Percentiles rank a stretch among this genome's conserved stretches.
Conservation (phyloP, 2,329 filamentous ascomycete species). For the Botrytis elliptica region DNA sequence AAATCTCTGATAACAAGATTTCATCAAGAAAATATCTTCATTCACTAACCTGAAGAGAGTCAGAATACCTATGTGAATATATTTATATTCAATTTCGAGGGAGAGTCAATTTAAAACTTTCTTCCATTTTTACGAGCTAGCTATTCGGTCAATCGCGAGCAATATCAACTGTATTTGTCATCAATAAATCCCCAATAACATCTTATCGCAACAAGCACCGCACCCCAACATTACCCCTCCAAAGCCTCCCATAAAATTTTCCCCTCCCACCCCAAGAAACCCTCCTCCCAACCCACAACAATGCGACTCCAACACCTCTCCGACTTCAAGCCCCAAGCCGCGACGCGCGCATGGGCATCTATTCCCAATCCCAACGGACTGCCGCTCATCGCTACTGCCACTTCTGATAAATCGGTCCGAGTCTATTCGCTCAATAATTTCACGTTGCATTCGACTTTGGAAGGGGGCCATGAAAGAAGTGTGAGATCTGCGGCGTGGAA, state of each 20-base stretch:
- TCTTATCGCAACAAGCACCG: not conserved
- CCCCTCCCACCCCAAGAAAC: not conserved
- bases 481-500: constrained; percentile 90
- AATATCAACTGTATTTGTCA: not conserved
- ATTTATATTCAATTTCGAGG: not conserved
- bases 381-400: constrained; percentile 84
- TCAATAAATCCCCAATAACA: not conserved
- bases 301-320: constrained; percentile 29
- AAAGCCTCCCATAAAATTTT: constrained; percentile 17
- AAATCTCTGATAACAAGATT: not conserved
- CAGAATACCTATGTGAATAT: not conserved
- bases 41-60: not conserved
- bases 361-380: constrained; percentile 76
- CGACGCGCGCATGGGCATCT: constrained; percentile 80
- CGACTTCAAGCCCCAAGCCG: constrained; percentile 50
- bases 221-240: constrained; percentile 20
- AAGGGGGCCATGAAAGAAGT: constrained; percentile 86
- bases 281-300: not conserved
- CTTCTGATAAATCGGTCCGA: constrained; percentile 80
- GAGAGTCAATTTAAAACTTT: not conserved
- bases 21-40: accelerated
- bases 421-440: constrained; percentile 85
- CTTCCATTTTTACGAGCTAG: not conserved
- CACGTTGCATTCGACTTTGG: constrained; percentile 73
- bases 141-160: not conserved